Evolutionary conservation across 2,329 filamentous ascomycete species (phyloP).

Genomic region (Diplocarpon mali): DNA sequence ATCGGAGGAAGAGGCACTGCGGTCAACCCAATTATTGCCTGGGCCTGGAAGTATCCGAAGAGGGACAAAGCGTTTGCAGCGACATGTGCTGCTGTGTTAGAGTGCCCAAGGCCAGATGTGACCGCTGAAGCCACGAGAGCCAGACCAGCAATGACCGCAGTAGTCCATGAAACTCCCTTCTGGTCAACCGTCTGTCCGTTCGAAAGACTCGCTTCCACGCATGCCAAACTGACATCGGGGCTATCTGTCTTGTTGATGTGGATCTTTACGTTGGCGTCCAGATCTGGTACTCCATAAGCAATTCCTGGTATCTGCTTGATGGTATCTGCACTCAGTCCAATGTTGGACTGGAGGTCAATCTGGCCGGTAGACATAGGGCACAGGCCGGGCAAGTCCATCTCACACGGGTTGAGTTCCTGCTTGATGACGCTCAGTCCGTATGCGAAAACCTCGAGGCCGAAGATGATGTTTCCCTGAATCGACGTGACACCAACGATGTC

Average conservation of each 20-base stretch:
- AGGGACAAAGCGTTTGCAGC: slow-evolving; percentile 90
- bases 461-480: slow-evolving; percentile 70
- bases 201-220: slow-evolving; percentile 76
- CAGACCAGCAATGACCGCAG: slow-evolving; percentile 76
- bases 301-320: slow-evolving; percentile 64
- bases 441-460: slow-evolving; percentile 64
- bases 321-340: slow-evolving; percentile 46
- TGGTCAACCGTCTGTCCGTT: slow-evolving; percentile 91
- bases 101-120: slow-evolving; percentile 81
- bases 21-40: slow-evolving; percentile 82
- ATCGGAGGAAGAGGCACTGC: slow-evolving; percentile 75
- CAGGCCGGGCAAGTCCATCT: slow-evolving; percentile 56
- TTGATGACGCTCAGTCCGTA: slow-evolving; percentile 70
- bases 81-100: slow-evolving; percentile 88
- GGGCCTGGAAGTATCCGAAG: slow-evolving; percentile 88
- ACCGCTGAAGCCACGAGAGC: slow-evolving; percentile 77
- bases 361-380: slow-evolving; percentile 86
- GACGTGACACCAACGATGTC: slow-evolving; percentile 74
- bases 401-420: slow-evolving; percentile 65
- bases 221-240: slow-evolving; percentile 57
- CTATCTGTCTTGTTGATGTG: slow-evolving; percentile 60
- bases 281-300: slow-evolving; percentile 79
- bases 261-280: slow-evolving; percentile 76
- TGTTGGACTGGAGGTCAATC: slow-evolving; percentile 64
- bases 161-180: slow-evolving; percentile 77